Evolutionary conservation across 2,329 filamentous ascomycete genomes (phyloP), one percentile per base, ranked within the genome.

Genomic region (Diaporthe capsici): DNA sequence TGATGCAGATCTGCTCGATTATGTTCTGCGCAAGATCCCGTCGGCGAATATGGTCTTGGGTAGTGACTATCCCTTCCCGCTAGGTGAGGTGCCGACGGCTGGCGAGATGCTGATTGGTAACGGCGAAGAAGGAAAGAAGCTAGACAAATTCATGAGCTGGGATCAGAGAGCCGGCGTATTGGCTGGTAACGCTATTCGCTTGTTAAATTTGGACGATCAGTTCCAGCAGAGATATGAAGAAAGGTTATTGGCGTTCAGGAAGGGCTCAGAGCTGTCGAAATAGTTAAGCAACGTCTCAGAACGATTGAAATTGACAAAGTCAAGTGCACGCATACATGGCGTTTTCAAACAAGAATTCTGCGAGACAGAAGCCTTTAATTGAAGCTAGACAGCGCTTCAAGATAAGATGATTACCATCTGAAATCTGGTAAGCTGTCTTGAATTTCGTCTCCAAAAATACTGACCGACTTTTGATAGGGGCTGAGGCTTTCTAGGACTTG

Each of bases 51-150:
- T 84, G 20, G 78, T 84, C 4, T 76, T 84, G 78, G 83, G 83
- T 0, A 83, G 82, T 70, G 83, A 84, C 73, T 84, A 84, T 55
- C 83, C 82, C 0, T 84, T 84, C 74, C 83, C 83, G 7, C 74
- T 84, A 2, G 83, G 83, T 6, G 79, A 84, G 73, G 82, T 84
- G 5, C 83, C 82, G 0, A 78, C 82, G 15, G 81, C 83, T 2
- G 82, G 82, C 1, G 80, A 81, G 76, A 82, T 84, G 81, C 74
- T 84, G 13, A 78, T 80, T 39, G 78, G 78, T 2, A 79, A 81
- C 55, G 80, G 81, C 17, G 53, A 58, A 3, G 60, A 42, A 8
- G 57, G 63, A 15, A 25, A 51, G 28, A 75, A 77, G 25, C 75
- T 84, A 2, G 75, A 77, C 6, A 65, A 47, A 4, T 83, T 84